Evolutionary conservation across 2,329 filamentous ascomycete species (phyloP), one percentile per base, ranked within the genome.

Genomic region (Aspergillus sp.): DNA sequence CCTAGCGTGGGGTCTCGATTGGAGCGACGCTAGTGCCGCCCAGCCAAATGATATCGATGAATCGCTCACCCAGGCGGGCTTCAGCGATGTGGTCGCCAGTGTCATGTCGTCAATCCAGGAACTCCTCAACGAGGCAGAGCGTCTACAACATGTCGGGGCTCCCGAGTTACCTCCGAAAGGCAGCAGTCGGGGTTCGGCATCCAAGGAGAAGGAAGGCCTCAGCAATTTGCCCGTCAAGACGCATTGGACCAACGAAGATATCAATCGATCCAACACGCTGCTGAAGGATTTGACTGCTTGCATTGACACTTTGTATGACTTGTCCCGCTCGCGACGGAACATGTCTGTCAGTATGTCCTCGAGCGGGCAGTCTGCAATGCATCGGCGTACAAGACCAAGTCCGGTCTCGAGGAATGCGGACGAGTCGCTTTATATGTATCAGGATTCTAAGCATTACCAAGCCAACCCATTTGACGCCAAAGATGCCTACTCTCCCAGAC

Each of bases 71-170:
- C 73, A 78, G 47, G 81, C 81, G 29, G 81, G 80, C 12, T 70
- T 83, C 48, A 81, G 79, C 36, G 80, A 83, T 61, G 77, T 81
- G 4, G 81, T 84, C 32, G 77, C 76, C 43, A 82, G 79, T 56
- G 79, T 84, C 39, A 75, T 85, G 68, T 74, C 76, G 12, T 81
- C 80, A 29, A 83, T 85, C 52, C 78, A 81, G 54, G 75, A 80
- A 44, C 74, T 83, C 6, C 68, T 82, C 26, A 78, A 81, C 44
- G 78, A 84, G 59, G 79, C 79, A 10, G 81, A 83, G 50, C 66
- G 71, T 40, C 70, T 83, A 47, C 76, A 78, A 53, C 71, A 72
- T 50, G 56, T 61, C 35, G 65, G 70, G 45, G 67, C 71, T 47
- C 58, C 63, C 5, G 62, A 64, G 42, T 47, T 64, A 26, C 57